Evolutionary conservation across 1,139 yeast species (phyloP), one percentile per base, ranked within the genome.

Genomic region (Candida dubliniensis): DNA sequence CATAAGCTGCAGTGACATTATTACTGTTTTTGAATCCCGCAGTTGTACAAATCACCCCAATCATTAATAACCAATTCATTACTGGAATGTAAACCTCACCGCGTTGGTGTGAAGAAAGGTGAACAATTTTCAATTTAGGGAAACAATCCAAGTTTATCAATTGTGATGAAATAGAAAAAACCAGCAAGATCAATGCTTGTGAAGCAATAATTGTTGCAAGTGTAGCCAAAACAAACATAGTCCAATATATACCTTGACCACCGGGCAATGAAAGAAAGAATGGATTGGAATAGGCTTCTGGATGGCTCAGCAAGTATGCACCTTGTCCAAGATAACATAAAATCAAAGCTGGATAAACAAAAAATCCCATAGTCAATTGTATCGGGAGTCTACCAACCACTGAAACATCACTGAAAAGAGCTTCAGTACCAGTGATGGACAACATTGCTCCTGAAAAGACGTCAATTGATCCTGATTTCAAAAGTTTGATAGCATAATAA

Each of bases 321-420:
- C 73, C 79, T 56, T 81, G 85, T 1, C 86, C 86, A 52, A 80
- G 64, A 53, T 81, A 81, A 37, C 75, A 66, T 30, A 77, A 51
- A 54, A 78, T 66, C 52, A 81, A 60, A 32, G 76, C 65, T 2
- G 83, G 81, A 51, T 77, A 79, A n/a, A 77, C 81, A 49, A 76
- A 65, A 10, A 56, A 54, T 0, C 68, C 49, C 47, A 79, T 56
- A 2, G 82, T 67, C 27, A 79, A 50, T 49, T 77, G 82, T 35
- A 78, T 67, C 0, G 84, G 78, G 8, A 66, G 52, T 33, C 65
- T 63, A 2, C 82, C 79, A 54, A 79, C 77, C 49, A 77, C 82
- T 1, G 84, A 81, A 44, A 80, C 66, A 58, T 81, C 84, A 4
- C 84, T 82, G 62, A 81, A 81, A 80, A 81, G 74, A 4, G 84